A percentile compares a stretch with the other conserved stretches of the same genome.
Conservation (phyloP, 768 basidiomycete species). For the Tricholoma sp. region DNA sequence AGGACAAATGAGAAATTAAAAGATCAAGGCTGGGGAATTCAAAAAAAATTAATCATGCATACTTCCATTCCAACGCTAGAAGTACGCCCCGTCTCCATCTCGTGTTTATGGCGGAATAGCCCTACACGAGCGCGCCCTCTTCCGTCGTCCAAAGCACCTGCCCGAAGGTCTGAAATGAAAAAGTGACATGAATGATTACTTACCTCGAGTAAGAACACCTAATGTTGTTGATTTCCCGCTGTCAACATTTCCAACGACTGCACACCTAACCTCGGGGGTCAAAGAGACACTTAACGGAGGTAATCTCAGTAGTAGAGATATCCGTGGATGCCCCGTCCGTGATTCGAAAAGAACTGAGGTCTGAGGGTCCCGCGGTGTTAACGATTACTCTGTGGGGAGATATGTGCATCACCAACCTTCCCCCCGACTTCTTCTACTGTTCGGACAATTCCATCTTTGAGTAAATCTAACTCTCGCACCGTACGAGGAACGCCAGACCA, state of each 20-base stretch:
- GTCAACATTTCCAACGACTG: conserved; percentile 93
- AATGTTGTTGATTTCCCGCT: conserved; percentile 94
- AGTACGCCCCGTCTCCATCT: conserved; percentile 92
- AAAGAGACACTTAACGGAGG: conserved; percentile 71
- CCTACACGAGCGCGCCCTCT: conserved; percentile 79
- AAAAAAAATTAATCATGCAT: not conserved
- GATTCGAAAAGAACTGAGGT: conserved; percentile 51
- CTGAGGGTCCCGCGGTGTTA: conserved; percentile 27
- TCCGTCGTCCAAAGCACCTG: conserved; percentile 78
- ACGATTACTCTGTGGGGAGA: not conserved
- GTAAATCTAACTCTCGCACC: conserved; percentile 43
- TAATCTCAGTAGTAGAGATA: conserved; percentile 61
- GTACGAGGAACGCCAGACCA: conserved; percentile 54
- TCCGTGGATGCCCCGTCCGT: conserved; percentile 45
- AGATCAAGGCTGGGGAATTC: not conserved
- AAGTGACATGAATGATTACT: conserved; percentile 1
- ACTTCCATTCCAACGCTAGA: conserved; percentile 98
- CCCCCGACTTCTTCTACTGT: conserved; percentile 76
- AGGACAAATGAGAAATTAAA: not conserved
- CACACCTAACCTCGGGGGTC: conserved; percentile 91
- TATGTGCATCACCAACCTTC: conserved; percentile 41
- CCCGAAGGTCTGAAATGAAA: conserved; percentile 12
- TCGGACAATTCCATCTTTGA: conserved; percentile 39
- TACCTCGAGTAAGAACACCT: conserved; percentile 92
- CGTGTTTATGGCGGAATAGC: conserved; percentile 95